Base-by-base conservation (phyloP, 768 basidiomycete genomes). In the Termitomyces sp. region DNA sequence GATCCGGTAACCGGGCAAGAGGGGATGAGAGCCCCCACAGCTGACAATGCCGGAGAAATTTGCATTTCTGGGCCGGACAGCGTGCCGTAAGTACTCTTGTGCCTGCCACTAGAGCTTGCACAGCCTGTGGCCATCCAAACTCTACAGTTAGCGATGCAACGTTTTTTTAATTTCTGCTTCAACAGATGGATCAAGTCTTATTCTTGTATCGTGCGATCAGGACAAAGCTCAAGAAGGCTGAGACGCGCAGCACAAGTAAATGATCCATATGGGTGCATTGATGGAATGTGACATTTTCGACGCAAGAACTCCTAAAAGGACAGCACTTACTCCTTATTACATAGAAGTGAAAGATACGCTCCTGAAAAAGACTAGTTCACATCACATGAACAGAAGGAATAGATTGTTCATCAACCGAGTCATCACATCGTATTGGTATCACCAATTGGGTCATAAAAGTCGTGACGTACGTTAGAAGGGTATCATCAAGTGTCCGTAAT, bases 81-180 rank as follows among this genome's bases (percentile, higher is more conserved):
- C 25, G 22, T 52, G 38, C n/a, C 18, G 31, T 55, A 54, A 61
- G 53, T 44, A 56, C 43, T 49, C n/a, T 41, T 54, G 64, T 65
- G 59, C 66, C 66, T 65, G 47, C 33, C 41, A 46, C 39, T 38
- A 12, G 20, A 31, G 13, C 7, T 39, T 54, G 59, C 54, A 44
- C 59, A 52, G 53, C 54, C 20, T n/a, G 27, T 39, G 41, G 59
- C 62, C n/a, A 56, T 60, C 64, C 62, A 61, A 65, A 38, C 64
- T 62, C 63, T 63, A 64, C 50, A 56, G 59, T 60, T 53, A 58
- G 52, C 54, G 36, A 50, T 68, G 70, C 76, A 77, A 74, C 78
- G 76, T 76, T 75, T 66, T 70, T 76, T 78, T 79, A 71, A 79
- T 79, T 66, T 70, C 66, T 56, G 60, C 9, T 23, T 49, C 45